A percentile compares a stretch with the other conserved stretches of the same genome.
phyloP scores from a whole-genome alignment of 371 early-diverging fungal species.

The Mucor sp. region DNA sequence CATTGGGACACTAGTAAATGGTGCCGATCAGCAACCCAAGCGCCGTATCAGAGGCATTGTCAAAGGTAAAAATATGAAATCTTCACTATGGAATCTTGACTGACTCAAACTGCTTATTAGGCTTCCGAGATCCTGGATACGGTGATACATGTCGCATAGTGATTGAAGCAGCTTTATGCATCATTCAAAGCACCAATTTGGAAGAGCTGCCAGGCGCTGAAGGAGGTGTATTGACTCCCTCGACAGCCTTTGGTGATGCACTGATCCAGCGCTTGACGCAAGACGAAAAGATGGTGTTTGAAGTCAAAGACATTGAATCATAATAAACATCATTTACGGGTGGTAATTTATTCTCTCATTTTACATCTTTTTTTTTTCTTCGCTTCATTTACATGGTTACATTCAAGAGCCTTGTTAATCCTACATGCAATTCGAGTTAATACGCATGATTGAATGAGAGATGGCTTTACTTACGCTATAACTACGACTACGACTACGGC shows the following conservation, averaged over 20 bases:
- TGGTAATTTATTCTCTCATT: no score
- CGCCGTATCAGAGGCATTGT: conserved; percentile 51
- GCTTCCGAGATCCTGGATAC: conserved; percentile 75
- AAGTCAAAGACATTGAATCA: conserved; percentile 37
- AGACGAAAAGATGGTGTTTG: conserved; percentile 57
- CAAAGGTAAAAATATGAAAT: conserved; percentile 18
- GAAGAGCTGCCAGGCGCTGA: conserved; percentile 51
- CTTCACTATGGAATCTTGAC: no score
- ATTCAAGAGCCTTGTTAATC: no score
- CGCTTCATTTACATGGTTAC: no score
- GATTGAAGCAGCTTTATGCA: conserved; percentile 61
- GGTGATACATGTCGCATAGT: conserved; percentile 52
- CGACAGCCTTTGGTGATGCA: conserved; percentile 69
- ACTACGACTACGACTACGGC: conserved; percentile 11
- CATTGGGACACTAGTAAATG: conserved; percentile 46
- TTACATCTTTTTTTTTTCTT: no score
- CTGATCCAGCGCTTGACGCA: conserved; percentile 62
- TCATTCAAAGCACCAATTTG: conserved; percentile 37
- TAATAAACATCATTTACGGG: no score
- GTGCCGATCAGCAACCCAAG: conserved; percentile 40
- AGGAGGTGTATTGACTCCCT: conserved; percentile 73
- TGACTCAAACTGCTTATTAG: no score
- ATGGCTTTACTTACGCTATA: background rate
- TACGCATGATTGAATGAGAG: background rate
- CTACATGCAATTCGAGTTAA: no score